Evolutionary conservation across 23 red algal genomes (phyloP).

Genomic region (Chondrus crispus): DNA sequence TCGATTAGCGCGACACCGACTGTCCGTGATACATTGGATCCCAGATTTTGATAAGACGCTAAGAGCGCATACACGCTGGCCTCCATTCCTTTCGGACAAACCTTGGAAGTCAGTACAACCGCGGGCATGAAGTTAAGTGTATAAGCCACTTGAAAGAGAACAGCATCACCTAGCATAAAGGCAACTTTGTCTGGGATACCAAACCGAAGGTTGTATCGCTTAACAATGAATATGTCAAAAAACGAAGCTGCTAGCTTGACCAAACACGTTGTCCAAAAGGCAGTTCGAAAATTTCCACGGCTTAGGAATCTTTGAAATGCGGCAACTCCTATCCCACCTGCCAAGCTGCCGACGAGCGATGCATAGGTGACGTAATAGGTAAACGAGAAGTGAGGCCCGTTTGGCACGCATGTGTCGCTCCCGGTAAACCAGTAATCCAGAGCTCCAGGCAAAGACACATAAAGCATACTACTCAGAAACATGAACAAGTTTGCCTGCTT

Average conservation of each 20-base stretch:
- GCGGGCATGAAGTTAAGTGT: conserved; percentile 72
- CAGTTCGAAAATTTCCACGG: conserved; percentile 44
- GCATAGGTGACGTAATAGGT: conserved; percentile 71
- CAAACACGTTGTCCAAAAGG: conserved; percentile 65
- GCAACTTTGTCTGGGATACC: conserved; percentile 60
- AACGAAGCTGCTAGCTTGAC: conserved; percentile 57
- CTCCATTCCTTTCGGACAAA: conserved; percentile 71
- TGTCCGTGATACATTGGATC: conserved; percentile 53
- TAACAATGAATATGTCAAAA: conserved; percentile 65
- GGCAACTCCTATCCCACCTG: conserved; percentile 55
- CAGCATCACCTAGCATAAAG: conserved; percentile 64
- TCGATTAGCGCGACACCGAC: conserved; percentile 61
- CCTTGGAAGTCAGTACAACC: conserved; percentile 69
- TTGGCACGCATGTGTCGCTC: conserved; percentile 47
- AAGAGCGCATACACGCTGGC: conserved; percentile 69
- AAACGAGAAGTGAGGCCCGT: conserved; percentile 68
- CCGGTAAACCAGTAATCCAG: conserved; percentile 67
- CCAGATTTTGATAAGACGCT: conserved; percentile 60
- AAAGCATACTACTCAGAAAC: conserved; percentile 63
- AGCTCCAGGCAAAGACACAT: conserved; percentile 59
- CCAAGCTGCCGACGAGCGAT: conserved; percentile 49
- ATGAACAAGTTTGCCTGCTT: conserved; percentile 66
- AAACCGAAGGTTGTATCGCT: conserved; percentile 37
- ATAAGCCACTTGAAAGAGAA: conserved; percentile 43
- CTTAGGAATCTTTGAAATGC: conserved; percentile 57